These are phyloP conservation scores for Hemisphaericaspora subhashii DNA, from an alignment of 1,139 yeast species.

Conservation along the genomic window DNA sequence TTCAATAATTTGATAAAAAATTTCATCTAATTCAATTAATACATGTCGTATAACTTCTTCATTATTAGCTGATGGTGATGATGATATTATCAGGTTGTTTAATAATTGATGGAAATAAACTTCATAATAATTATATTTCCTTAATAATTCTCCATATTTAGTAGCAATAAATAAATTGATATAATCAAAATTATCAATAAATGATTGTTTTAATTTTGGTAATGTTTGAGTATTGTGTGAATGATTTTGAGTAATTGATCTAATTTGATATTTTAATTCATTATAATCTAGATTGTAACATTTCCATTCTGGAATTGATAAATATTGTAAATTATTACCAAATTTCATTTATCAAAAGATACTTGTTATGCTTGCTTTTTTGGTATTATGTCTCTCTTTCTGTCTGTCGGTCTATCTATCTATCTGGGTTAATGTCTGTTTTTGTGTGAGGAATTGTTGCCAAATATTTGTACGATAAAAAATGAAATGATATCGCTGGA, in stretches of 20 bases:
- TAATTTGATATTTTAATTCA: conserved; percentile 64
- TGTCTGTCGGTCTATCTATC: no score
- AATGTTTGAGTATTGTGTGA: neutral
- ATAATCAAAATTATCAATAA: conserved; percentile 51
- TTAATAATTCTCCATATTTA: conserved; percentile 60
- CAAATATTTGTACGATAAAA: no score
- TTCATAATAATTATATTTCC: conserved; percentile 29
- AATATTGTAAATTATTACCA: conserved; percentile 69
- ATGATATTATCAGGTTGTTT: conserved; percentile 5
- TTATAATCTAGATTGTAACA: conserved; percentile 81
- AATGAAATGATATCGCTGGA: no score
- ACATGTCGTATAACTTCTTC: conserved; percentile 8
- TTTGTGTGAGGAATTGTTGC: no score
- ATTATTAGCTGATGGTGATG: conserved; percentile 9
- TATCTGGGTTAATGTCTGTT: no score
- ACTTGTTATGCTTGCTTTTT: no score
- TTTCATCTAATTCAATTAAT: conserved; percentile 27
- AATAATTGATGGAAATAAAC: conserved; percentile 16
- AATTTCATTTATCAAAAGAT: conserved; percentile 65
- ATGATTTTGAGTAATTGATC: conserved; percentile 23
- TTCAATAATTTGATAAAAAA: conserved; percentile 40
- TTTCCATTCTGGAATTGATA: conserved; percentile 89
- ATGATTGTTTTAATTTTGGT: conserved; percentile 22
- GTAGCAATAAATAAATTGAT: conserved; percentile 62
- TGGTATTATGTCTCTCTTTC: no score